Base-by-base conservation (phyloP, 108 stramenopile species). In the Discostella pseudostelligera region DNA sequence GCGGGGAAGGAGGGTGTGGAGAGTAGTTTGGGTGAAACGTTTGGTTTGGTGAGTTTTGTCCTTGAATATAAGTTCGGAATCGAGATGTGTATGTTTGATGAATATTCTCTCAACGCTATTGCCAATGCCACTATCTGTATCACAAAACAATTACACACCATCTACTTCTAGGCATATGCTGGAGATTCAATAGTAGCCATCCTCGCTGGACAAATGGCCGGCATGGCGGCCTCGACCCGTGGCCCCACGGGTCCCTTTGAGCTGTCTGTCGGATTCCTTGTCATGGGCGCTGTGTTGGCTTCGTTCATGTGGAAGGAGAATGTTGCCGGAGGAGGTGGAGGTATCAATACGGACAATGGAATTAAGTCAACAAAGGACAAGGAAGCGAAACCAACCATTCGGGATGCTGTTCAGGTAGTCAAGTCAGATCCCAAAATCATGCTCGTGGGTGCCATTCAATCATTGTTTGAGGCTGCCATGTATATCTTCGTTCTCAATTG, bases 231-330 rank as follows among this genome's bases (percentile, higher is more conserved):
- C n/a, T 63, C 69, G 17, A 25, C 51, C 19, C 81, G 89, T 3
- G 98, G 98, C 16, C 93, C 95, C 17, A 97, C 92, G 3, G 98
- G 97, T 8, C 98, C 98, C 10, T 99, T 99, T 65, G 96, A 99
- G 76, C 65, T 96, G 55, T 96, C 97, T 11, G 84, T 88, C 26
- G 93, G 70, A 26, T 90, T 98, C 43, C 85, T 98, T 3, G 64
- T 80, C 8, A n/a, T 87, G 43, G 96, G 93, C 24, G 90, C 89
- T 12, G 25, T 92, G 7, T 51, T 97, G 5, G 77, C 92, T 9
- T 55, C 87, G 1, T 39, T 90, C 21, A 43, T 85, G 12, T 99
- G 97, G 97, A 84, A 84, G 43, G 99, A 99, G 74, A 99, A 99
- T 65, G 67, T 84, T 48, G 85, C 88, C 13, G 77, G 70, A 12